Conservation (phyloP, 768 basidiomycete genomes). For the Cystofilobasidium ferigula region DNA sequence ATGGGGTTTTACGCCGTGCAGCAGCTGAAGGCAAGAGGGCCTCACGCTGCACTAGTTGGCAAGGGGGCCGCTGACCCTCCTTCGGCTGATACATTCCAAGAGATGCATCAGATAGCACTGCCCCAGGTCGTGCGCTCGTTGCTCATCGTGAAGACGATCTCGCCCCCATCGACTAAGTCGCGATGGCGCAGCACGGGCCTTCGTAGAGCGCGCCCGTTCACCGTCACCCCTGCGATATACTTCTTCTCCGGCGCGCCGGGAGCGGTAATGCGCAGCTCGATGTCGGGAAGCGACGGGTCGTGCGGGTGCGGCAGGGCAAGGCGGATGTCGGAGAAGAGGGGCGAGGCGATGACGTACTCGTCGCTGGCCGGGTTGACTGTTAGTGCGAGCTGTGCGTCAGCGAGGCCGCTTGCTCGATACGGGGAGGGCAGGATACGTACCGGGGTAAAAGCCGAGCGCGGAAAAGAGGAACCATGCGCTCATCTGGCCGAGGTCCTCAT, state of each 20-base stretch:
- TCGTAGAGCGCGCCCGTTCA: constrained; percentile 46
- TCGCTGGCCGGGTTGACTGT: constrained; percentile 66
- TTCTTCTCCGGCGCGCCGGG: constrained; percentile 50
- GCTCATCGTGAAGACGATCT: constrained; percentile 58
- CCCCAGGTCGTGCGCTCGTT: constrained; percentile 45
- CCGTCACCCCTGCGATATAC: constrained; percentile 51
- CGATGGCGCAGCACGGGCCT: constrained; percentile 51
- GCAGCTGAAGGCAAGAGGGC: too few species aligned
- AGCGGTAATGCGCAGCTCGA: constrained; percentile 47
- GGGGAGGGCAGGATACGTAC: constrained; percentile 23
- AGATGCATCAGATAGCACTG: too few species aligned
- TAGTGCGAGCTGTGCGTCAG: neutral
- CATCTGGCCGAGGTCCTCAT: constrained; percentile 86
- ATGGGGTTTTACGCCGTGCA: too few species aligned
- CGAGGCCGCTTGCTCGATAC: neutral
- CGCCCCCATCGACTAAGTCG: constrained; percentile 51
- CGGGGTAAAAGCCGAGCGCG: constrained; percentile 68
- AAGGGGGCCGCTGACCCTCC: too few species aligned
- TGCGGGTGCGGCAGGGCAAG: constrained; percentile 46
- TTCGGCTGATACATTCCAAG: too few species aligned
- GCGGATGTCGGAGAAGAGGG: constrained; percentile 49
- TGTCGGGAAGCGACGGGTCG: constrained; percentile 23
- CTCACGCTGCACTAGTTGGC: too few species aligned
- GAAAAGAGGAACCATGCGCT: constrained; percentile 79
- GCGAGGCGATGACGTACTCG: constrained; percentile 62